phyloP scores from a whole-genome alignment of 495 filamentous ascomycete genomes.

The Aspergillus cristatus region DNA sequence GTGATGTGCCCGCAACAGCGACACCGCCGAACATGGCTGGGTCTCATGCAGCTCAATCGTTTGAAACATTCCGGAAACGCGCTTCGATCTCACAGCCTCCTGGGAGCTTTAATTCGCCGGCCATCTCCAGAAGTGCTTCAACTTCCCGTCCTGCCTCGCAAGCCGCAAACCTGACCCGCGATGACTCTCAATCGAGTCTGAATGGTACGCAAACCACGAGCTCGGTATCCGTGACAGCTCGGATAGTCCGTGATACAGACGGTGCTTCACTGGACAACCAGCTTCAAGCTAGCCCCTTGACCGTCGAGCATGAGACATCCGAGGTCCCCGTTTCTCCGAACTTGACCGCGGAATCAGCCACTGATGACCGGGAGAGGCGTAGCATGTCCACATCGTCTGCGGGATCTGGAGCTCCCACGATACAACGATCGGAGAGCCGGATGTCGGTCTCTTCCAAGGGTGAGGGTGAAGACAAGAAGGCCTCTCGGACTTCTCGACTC shows the following conservation, averaged over 20 bases:
- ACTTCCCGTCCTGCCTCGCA: conserved; percentile 18
- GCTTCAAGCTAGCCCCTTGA: conserved; percentile 60
- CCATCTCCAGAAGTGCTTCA: conserved; percentile 10
- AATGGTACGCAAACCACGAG: conserved; percentile 27
- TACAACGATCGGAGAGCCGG: conserved; percentile 29
- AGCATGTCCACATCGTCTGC: conserved; percentile 29
- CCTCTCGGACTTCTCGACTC: conserved; percentile 60
- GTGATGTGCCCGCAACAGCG: conserved; percentile 27
- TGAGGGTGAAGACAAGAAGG: conserved; percentile 52
- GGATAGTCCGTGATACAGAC: conserved; percentile 55
- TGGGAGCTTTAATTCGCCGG: conserved; percentile 11
- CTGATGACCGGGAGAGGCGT: conserved; percentile 16
- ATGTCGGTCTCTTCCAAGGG: conserved; percentile 30
- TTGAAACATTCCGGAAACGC: conserved; percentile 37
- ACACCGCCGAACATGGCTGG: conserved; percentile 11
- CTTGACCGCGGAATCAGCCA: conserved; percentile 6
- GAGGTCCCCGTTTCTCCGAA: conserved; percentile 12
- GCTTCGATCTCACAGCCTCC: conserved; percentile 23
- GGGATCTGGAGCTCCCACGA: conserved; percentile 17
- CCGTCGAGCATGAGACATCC: conserved; percentile 57
- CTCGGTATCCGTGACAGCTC: conserved; percentile 73
- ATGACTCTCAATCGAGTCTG: conserved; percentile 19
- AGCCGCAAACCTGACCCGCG: conserved; percentile 23
- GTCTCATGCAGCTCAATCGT: conserved; percentile 28
- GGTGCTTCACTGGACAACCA: conserved; percentile 37